Percentiles rank a stretch among this genome's conserved stretches.
phyloP scores from a whole-genome alignment of 2,329 filamentous ascomycete genomes.

The Apiospora phragmitis region DNA sequence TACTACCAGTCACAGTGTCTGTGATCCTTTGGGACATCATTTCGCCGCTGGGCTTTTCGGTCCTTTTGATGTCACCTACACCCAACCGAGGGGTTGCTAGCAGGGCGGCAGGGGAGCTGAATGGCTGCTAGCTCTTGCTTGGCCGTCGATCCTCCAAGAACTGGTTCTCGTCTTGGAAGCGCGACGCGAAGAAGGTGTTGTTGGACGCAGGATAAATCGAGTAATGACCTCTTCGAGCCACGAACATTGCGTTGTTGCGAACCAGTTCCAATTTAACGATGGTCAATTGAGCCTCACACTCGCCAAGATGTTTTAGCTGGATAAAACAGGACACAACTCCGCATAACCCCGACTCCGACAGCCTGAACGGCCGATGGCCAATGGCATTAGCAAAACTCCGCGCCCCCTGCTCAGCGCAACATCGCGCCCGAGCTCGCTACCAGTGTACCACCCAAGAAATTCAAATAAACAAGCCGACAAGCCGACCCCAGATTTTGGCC shows the following conservation, averaged over 20 bases:
- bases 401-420: background rate
- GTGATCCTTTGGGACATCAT: background rate
- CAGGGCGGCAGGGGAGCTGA: background rate
- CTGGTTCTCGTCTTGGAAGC: background rate
- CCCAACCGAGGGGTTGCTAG: background rate
- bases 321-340: conserved; percentile 7
- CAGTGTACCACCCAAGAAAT: background rate
- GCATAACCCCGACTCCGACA: conserved; percentile 9
- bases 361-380: background rate
- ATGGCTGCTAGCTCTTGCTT: background rate
- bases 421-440: background rate
- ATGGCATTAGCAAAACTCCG: conserved; percentile 5
- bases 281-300: background rate
- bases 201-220: background rate
- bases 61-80: conserved; percentile 5
- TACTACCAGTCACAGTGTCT: background rate
- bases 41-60: background rate
- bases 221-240: background rate
- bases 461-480: background rate
- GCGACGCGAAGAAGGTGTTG: conserved; percentile 1
- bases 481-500: conserved; percentile 1
- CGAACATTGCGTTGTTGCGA: conserved; percentile 7
- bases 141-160: background rate
- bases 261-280: conserved; percentile 2
- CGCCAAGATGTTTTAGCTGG: background rate